Conservation (phyloP, 495 filamentous ascomycete genomes). For the Niebla homalea region DNA sequence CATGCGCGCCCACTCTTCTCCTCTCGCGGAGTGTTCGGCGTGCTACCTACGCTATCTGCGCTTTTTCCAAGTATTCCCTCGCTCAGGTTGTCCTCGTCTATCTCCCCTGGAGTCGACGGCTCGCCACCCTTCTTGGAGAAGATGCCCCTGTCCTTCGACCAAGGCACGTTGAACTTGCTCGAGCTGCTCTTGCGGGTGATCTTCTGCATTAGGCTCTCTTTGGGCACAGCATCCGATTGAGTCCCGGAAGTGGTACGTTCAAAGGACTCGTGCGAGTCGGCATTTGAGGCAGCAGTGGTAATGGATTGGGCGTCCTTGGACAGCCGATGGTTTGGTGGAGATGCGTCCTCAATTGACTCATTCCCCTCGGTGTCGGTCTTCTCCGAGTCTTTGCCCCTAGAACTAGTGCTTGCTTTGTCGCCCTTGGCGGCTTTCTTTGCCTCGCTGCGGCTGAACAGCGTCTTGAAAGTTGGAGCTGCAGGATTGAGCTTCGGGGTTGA, state of each 20-base stretch:
- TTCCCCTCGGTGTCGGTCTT: slow-evolving; percentile 17
- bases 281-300: slow-evolving; percentile 46
- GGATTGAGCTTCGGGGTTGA: slow-evolving; percentile 49
- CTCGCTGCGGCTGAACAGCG: slow-evolving; percentile 32
- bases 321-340: slow-evolving; percentile 47
- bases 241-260: slow-evolving; percentile 55
- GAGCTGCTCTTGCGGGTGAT: slow-evolving; percentile 69
- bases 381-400: slow-evolving; percentile 16
- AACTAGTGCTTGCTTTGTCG: slow-evolving; percentile 22
- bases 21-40: slow-evolving; percentile 29
- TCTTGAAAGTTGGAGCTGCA: slow-evolving; percentile 46
- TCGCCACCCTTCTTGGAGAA: slow-evolving; percentile 49
- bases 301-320: slow-evolving; percentile 49
- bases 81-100: slow-evolving; percentile 32
- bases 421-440: slow-evolving; percentile 29
- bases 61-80: slow-evolving; percentile 37
- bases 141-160: slow-evolving; percentile 49
- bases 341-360: slow-evolving; percentile 35
- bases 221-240: slow-evolving; percentile 45
- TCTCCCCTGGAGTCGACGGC: slow-evolving; percentile 32
- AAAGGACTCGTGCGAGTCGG: slow-evolving; percentile 64
- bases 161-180: slow-evolving; percentile 62
- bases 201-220: slow-evolving; percentile 55
- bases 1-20: slow-evolving; percentile 32
- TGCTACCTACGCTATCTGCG: slow-evolving; percentile 34